Percentiles rank a stretch among this genome's conserved stretches.
Conservation (phyloP, 805 yeast species). For the Hanseniaspora occidentalis region DNA sequence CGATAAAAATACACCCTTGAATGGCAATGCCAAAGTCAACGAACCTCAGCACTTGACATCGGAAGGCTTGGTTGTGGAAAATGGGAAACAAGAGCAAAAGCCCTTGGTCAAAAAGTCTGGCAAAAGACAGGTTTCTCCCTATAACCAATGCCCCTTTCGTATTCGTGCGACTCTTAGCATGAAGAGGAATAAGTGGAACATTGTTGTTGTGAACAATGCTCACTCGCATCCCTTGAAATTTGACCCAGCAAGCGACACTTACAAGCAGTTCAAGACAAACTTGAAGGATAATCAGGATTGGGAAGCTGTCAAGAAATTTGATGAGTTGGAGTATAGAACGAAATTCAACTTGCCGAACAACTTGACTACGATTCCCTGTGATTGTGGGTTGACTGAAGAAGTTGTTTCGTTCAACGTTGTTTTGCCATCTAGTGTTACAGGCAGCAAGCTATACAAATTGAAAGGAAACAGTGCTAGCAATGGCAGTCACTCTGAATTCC, state of each 20-base stretch:
- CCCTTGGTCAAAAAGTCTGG: no score
- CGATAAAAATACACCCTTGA: no score
- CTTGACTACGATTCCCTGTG: conserved; percentile 23
- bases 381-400: conserved; percentile 26
- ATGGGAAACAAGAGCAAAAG: conserved; percentile 6
- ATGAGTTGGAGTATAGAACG: conserved; percentile 24
- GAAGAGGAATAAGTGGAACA: conserved; percentile 41
- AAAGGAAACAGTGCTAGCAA: background rate
- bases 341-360: conserved; percentile 22
- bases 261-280: conserved; percentile 22
- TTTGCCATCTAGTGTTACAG: conserved; percentile 17
- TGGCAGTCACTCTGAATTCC: no score
- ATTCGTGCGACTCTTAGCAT: conserved; percentile 50
- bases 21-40: background rate
- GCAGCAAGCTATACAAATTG: background rate
- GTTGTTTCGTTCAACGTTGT: conserved; percentile 23
- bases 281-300: conserved; percentile 18
- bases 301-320: conserved; percentile 24
- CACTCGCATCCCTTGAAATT: conserved; percentile 42
- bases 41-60: background rate
- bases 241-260: conserved; percentile 24
- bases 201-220: conserved; percentile 45
- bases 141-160: conserved; percentile 46
- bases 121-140: conserved; percentile 22
- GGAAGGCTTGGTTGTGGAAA: background rate